Conservation (phyloP, 2,329 filamentous ascomycete species). For the Nigrograna mackinnonii region DNA sequence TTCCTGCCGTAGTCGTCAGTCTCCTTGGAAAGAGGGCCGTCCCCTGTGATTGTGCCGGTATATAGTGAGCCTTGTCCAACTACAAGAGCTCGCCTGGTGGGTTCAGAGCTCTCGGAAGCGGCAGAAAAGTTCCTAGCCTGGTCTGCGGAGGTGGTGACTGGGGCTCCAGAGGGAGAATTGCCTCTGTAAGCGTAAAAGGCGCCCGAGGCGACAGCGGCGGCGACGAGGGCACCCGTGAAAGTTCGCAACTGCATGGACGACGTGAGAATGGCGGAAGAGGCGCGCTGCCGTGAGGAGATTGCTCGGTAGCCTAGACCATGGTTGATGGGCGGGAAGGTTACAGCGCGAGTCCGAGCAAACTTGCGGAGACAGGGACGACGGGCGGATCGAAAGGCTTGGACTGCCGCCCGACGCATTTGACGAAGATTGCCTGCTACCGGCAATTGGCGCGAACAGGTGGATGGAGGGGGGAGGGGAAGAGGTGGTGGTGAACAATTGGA, state of each 20-base stretch:
- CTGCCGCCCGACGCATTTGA: constrained; percentile 76
- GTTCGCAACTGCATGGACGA: constrained; percentile 78
- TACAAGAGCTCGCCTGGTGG: constrained; percentile 70
- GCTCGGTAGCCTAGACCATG: constrained; percentile 54
- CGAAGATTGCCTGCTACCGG: no score
- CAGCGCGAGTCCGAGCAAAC: constrained; percentile 54
- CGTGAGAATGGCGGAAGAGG: constrained; percentile 54
- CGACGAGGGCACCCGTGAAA: constrained; percentile 68
- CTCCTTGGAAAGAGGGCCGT: constrained; percentile 85
- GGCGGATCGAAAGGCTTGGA: constrained; percentile 70
- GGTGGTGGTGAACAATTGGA: neutral
- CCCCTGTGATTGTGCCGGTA: constrained; percentile 81
- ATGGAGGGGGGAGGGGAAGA: neutral
- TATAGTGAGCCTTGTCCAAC: constrained; percentile 91
- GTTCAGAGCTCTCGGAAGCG: constrained; percentile 53
- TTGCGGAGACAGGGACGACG: constrained; percentile 67
- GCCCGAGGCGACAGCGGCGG: constrained; percentile 71
- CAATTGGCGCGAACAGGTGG: no score
- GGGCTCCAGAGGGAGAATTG: constrained; percentile 16
- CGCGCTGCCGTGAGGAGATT: constrained; percentile 41
- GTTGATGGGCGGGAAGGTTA: constrained; percentile 36
- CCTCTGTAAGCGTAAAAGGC: constrained; percentile 74
- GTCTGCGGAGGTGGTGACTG: constrained; percentile 18
- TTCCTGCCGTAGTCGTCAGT: constrained; percentile 82
- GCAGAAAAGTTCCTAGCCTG: constrained; percentile 39